Conservation (phyloP, 2,329 filamentous ascomycete species). For the Pochonia chlamydosporia region DNA sequence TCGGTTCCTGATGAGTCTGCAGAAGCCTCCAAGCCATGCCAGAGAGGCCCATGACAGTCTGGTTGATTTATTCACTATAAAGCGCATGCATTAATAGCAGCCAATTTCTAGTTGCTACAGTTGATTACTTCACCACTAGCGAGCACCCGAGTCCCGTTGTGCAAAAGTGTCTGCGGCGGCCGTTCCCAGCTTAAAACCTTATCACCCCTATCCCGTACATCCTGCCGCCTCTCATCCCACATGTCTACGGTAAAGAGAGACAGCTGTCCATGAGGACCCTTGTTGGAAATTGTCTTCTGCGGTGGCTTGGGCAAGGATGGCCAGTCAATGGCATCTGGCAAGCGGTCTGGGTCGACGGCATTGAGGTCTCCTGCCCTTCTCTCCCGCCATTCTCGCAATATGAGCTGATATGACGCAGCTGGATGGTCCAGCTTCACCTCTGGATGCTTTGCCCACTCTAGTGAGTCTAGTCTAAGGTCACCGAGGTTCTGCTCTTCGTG, state of each 20-base stretch:
- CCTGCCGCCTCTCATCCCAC: constrained; percentile 12
- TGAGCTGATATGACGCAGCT: constrained; percentile 17
- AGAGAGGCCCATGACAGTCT: too few relatives aligned
- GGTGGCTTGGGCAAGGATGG: constrained; percentile 12
- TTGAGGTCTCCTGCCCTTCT: constrained; percentile 6
- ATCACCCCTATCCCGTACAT: constrained; percentile 11
- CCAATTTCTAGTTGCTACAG: too few relatives aligned
- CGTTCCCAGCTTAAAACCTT: constrained; percentile 19
- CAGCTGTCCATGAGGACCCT: constrained; percentile 1
- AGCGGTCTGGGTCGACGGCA: not conserved
- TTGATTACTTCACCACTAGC: too few relatives aligned
- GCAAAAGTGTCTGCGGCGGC: too few relatives aligned
- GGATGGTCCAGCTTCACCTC: constrained; percentile 24
- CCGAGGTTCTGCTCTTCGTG: constrained; percentile 19
- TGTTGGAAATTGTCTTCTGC: not conserved
- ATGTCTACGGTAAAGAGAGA: constrained; percentile 3
- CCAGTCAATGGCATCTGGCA: constrained; percentile 14
- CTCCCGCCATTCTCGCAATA: constrained; percentile 18
- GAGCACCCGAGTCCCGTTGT: too few relatives aligned
- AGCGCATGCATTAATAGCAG: too few relatives aligned
- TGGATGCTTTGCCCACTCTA: constrained; percentile 25
- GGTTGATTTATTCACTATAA: too few relatives aligned
- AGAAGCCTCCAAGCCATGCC: too few relatives aligned
- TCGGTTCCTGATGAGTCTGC: too few relatives aligned
- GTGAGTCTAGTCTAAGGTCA: constrained; percentile 16